These are phyloP conservation scores for Ogataea sp. DNA, from an alignment of 805 yeast genomes.

Conservation along the genomic window DNA sequence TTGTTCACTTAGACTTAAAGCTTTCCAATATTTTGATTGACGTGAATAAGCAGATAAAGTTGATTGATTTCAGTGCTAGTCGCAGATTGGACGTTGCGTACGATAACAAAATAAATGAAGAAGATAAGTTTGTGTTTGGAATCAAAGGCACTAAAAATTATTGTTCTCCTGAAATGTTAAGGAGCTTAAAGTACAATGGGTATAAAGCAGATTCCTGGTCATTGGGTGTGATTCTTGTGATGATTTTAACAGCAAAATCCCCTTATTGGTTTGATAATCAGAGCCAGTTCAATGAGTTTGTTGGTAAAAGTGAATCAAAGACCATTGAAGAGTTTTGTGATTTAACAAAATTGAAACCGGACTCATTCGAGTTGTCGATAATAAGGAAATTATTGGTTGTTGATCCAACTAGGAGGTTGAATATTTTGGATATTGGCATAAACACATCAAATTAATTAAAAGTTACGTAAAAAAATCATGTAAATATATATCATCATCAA, in stretches of 20 bases:
- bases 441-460: no score
- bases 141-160: slow-evolving; percentile 39
- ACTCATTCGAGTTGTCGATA: no score
- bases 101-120: slow-evolving; percentile 7
- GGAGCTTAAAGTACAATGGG: slow-evolving; percentile 31
- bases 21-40: slow-evolving; percentile 35
- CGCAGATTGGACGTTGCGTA: no score
- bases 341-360: not conserved
- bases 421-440: not conserved
- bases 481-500: not conserved
- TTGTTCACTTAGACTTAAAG: slow-evolving; percentile 46
- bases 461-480: not conserved
- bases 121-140: slow-evolving; percentile 27
- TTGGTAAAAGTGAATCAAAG: not conserved
- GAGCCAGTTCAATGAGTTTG: not conserved
- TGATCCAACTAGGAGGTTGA: not conserved
- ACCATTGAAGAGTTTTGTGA: no score
- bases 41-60: slow-evolving; percentile 24
- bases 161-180: slow-evolving; percentile 40
- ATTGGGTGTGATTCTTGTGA: slow-evolving; percentile 25
- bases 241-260: not conserved
- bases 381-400: not conserved
- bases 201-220: slow-evolving; percentile 41
- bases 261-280: not conserved
- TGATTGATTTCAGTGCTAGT: slow-evolving; percentile 47